Conservation (phyloP, 495 filamentous ascomycete species). For the Evernia prunastri region DNA sequence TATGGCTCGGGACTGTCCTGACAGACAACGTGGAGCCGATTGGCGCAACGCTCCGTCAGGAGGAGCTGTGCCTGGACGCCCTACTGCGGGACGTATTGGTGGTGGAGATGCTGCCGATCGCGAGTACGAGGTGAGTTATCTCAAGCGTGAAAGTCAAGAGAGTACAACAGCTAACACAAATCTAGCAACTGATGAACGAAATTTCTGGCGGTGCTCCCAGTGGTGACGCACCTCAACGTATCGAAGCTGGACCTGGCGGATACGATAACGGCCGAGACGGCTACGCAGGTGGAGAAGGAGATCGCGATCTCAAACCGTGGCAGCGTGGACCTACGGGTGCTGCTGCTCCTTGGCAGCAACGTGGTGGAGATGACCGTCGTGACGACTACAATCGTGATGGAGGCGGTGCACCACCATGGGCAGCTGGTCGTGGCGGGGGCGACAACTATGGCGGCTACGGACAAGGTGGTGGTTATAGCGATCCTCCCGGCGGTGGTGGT, state of each 20-base stretch:
- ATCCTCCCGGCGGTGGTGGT: constrained; percentile 43
- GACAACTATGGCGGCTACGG: constrained; percentile 50
- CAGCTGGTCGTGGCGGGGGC: constrained; percentile 45
- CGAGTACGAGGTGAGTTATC: constrained; percentile 77
- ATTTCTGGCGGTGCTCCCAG: constrained; percentile 68
- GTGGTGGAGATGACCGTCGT: constrained; percentile 47
- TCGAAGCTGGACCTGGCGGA: constrained; percentile 75
- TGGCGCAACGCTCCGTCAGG: constrained; percentile 72
- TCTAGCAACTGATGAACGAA: constrained; percentile 94
- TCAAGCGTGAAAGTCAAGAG: not conserved
- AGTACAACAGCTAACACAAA: not conserved
- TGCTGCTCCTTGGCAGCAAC: constrained; percentile 68
- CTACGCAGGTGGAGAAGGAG: constrained; percentile 38
- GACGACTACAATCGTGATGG: constrained; percentile 47
- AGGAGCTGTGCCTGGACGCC: constrained; percentile 34
- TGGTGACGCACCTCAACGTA: constrained; percentile 65
- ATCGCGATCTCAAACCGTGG: constrained; percentile 74
- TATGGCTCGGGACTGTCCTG: constrained; percentile 90
- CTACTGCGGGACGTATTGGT: constrained; percentile 60
- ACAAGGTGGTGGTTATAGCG: constrained; percentile 34
- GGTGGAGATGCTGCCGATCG: constrained; percentile 82
- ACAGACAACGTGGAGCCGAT: constrained; percentile 79
- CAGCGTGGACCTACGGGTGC: constrained; percentile 82
- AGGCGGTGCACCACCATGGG: constrained; percentile 49
- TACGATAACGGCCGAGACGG: constrained; percentile 42